phyloP scores from a whole-genome alignment of 805 yeast genomes.

The Torulaspora indica region DNA sequence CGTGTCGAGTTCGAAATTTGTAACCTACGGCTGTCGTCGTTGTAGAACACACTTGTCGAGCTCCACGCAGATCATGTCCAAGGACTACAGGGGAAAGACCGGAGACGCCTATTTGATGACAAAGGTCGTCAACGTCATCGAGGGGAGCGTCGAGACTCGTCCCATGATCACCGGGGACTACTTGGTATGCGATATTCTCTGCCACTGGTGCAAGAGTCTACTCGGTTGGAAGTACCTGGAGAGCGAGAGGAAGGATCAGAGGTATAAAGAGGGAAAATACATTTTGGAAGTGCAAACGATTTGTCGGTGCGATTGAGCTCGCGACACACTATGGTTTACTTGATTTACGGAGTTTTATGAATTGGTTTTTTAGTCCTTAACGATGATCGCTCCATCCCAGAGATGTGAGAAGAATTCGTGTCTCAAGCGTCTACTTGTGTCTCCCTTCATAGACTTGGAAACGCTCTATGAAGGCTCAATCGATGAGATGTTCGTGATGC shows the following conservation, averaged over 20 bases:
- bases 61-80: constrained; percentile 32
- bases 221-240: constrained; percentile 63
- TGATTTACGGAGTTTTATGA: constrained; percentile 1
- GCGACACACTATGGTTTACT: neutral
- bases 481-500: neutral
- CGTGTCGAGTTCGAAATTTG: constrained; percentile 17
- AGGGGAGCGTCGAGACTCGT: constrained; percentile 38
- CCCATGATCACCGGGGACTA: constrained; percentile 60
- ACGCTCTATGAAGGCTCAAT: neutral
- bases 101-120: constrained; percentile 57
- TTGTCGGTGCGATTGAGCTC: constrained; percentile 20
- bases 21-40: constrained; percentile 32
- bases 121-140: constrained; percentile 44
- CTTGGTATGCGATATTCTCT: constrained; percentile 50
- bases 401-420: neutral
- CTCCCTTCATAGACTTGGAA: neutral
- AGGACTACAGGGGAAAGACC: constrained; percentile 50
- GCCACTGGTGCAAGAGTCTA: constrained; percentile 49
- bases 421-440: neutral
- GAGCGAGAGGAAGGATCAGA: constrained; percentile 44
- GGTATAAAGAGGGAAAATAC: constrained; percentile 57
- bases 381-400: neutral
- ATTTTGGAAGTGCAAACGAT: constrained; percentile 44
- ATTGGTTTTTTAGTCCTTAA: constrained; percentile 1
- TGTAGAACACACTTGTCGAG: constrained; percentile 35